phyloP scores from a whole-genome alignment of 345 rosid species.

The Camelina sativa region DNA sequence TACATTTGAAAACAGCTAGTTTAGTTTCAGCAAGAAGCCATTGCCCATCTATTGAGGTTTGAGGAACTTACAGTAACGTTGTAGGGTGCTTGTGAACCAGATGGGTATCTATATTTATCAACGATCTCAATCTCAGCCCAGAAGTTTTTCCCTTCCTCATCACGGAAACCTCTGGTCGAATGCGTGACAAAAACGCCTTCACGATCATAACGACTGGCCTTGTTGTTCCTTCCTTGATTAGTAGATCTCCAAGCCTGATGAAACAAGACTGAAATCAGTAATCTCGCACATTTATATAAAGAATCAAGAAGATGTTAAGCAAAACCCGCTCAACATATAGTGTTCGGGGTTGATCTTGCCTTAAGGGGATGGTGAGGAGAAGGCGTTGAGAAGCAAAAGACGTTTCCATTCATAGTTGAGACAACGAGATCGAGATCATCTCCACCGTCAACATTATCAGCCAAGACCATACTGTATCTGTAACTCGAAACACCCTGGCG shows the following conservation, averaged over 20 bases:
- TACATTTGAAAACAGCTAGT: slow-evolving; percentile 22
- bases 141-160: slow-evolving; percentile 97
- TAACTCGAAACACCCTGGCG: slow-evolving; percentile 25
- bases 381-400: slow-evolving; percentile 98
- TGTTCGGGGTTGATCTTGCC: slow-evolving; percentile 54
- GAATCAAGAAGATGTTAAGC: slow-evolving; percentile 15
- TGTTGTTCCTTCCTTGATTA: slow-evolving; percentile 94
- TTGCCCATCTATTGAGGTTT: slow-evolving; percentile 12
- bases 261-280: slow-evolving; percentile 40
- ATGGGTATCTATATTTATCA: slow-evolving; percentile 82
- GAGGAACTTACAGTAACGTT: slow-evolving; percentile 82
- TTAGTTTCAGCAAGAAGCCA: slow-evolving; percentile 28
- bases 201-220: slow-evolving; percentile 68
- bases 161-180: slow-evolving; percentile 93
- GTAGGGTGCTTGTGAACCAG: slow-evolving; percentile 91
- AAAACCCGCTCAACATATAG: slow-evolving; percentile 16
- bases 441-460: slow-evolving; percentile 99
- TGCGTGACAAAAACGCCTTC: slow-evolving; percentile 83
- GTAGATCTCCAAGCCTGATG: slow-evolving; percentile 92
- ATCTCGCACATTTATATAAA: slow-evolving; percentile 58
- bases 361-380: slow-evolving; percentile 95
- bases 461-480: slow-evolving; percentile 98
- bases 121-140: slow-evolving; percentile 98
- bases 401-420: slow-evolving; percentile 98
- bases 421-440: slow-evolving; percentile 99